Evolutionary conservation across 2,329 filamentous ascomycete genomes (phyloP), one percentile per base, ranked within the genome.

Genomic region (Aschersonia sp.): DNA sequence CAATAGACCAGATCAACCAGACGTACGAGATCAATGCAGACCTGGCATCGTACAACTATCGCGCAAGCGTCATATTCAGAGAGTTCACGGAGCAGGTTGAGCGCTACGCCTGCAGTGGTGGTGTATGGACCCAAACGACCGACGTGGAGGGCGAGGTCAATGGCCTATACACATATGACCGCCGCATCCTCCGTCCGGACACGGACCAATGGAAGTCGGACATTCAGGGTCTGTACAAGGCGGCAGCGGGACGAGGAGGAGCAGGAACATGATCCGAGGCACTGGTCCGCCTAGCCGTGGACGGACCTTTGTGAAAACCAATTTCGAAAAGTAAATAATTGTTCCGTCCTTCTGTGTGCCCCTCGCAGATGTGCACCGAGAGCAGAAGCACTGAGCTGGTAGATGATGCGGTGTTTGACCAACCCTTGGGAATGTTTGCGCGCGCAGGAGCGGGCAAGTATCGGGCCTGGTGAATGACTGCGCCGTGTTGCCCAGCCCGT

Each of bases 81-180:
- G 80, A 84, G 54, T 68, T 84, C 4, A 71, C 72, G 39, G 74
- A 81, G 47, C 70, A 82, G 56, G 74, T 84, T 32, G 68, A 76
- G 49, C 62, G 62, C 9, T 84, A 70, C 48, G 69, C 76, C 0
- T 86, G 83, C 62, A 82, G 75, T 35, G 82, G 76, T 0, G 83
- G 74, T 9, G 73, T 86, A 0, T 86, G 80, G 73, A 86, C 83
- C 1, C 82, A 86, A 65, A 86, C 81, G 0, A 83, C 79, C 0
- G 83, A 86, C 54, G 82, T 86, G 0, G 82, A 86, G 58, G 82
- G 81, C 5, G 83, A 86, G 58, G 78, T 86, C 7, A 87, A 86
- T 53, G 83, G 83, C 0, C 64, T 87, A 48, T 59, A 84, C 53
- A 84, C 81, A 0, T 84, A 84, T 54, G 81, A 86, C 58, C 73